These are phyloP conservation scores for Coelastrella sp. DNA, from an alignment of 139 green algal genomes.

Conservation along the genomic window DNA sequence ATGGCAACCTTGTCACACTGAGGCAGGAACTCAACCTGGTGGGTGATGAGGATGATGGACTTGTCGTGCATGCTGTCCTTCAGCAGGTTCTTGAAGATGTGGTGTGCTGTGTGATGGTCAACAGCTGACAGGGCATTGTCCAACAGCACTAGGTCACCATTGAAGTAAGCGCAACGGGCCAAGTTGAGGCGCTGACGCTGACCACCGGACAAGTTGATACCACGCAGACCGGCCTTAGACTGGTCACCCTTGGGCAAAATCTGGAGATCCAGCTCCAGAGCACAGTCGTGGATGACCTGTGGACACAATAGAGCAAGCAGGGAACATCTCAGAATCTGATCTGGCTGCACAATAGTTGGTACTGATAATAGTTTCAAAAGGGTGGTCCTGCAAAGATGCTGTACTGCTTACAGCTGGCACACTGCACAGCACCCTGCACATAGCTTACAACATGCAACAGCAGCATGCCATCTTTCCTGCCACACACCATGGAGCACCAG, in stretches of 20 bases:
- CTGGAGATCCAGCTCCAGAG: slow-evolving; percentile 66
- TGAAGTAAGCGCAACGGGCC: slow-evolving; percentile 59
- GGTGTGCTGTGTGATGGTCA: slow-evolving; percentile 68
- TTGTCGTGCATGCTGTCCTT: slow-evolving; percentile 56
- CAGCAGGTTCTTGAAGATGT: slow-evolving; percentile 64
- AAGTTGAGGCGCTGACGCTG: slow-evolving; percentile 69
- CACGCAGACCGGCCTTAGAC: slow-evolving; percentile 62
- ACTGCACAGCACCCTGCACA: no score
- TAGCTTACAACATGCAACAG: no score
- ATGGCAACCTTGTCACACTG: slow-evolving; percentile 68
- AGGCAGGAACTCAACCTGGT: slow-evolving; percentile 71
- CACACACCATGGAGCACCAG: no score
- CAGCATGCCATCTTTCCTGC: no score
- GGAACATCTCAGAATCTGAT: no score
- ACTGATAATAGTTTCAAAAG: no score
- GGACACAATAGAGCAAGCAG: neutral
- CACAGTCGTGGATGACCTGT: slow-evolving; percentile 65
- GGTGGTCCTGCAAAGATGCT: no score
- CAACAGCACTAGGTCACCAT: slow-evolving; percentile 64
- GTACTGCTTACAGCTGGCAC: no score
- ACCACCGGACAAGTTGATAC: slow-evolving; percentile 70
- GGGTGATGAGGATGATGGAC: slow-evolving; percentile 61
- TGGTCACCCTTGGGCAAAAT: slow-evolving; percentile 66
- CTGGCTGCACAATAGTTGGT: no score
- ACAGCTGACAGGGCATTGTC: slow-evolving; percentile 71